Evolutionary conservation across 495 filamentous ascomycete species (phyloP), one percentile per base, ranked within the genome.

Genomic region (Echria macrotheca): DNA sequence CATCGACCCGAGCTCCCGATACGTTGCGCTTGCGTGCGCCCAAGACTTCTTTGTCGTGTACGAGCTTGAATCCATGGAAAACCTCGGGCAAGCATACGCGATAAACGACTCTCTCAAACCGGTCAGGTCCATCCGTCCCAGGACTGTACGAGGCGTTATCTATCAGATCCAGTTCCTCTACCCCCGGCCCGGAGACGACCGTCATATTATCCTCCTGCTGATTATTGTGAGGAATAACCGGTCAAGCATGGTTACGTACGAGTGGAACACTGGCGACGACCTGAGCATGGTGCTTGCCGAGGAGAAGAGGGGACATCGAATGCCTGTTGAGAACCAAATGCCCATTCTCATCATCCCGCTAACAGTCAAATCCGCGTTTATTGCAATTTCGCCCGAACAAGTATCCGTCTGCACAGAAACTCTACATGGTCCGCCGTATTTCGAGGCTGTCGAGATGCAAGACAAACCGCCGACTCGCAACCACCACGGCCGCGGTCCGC

Each of bases 81-180:
- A 65, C 11, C 60, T 87, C 22, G 63, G 65, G 46, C 48, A 54
- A 18, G 64, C 71, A 44, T 66, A 77, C 50, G 44, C 47, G 14
- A 43, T 48, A 15, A 60, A 60, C 5, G 48, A 47, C 24, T 52
- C 67, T 15, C 50, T 81, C 0, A 55, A 58, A 7, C 72, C 73
- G 4, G 68, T 81, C 33, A 66, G 59, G 51, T 57, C 65, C 17
- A 76, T 83, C 56, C 73, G 74, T 35, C 70, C 78, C 18, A 74
- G 86, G 25, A 61, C 73, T 32, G 68, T 90, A 10, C 76, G 81
- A 18, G 90, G 91, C 1, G 72, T 81, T 11, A 89, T 97, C 26
- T 68, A 90, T 47, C 85, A 89, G 55, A 84, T 96, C 70, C 86
- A 91, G 24, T 98, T 97, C 52, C 77, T 98, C 5, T 80, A 87